Base-by-base conservation (phyloP, 805 yeast genomes). In the Komagataella mondaviorum region DNA sequence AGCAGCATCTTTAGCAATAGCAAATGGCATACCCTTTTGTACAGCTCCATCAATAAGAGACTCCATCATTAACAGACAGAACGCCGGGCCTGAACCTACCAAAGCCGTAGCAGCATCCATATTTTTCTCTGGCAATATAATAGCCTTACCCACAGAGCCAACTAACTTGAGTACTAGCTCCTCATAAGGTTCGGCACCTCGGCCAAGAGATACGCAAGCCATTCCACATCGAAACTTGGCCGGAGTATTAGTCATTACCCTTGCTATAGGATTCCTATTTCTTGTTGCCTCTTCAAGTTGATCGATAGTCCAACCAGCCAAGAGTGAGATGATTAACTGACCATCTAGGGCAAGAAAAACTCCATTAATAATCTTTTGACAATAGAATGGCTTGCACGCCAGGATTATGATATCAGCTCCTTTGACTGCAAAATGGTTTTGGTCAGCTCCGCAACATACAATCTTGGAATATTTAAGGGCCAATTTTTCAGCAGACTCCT, bases 181-280 rank as follows among this genome's bases (percentile, higher is more conserved):
- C 56, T 73, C 74, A 48, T 70, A 69, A 30, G 62, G 59, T 44
- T 68, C 70, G 17, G 81, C 82, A 8, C 66, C 67, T 2, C 66
- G 55, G 7, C 91, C 79, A 61, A 86, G 81, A 2, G 96, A 78
- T n/a, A 93, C 81, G 45, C 88, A 89, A 8, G 98, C 96, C 75
- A 91, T 88, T 50, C 98, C 99, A 58, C 83, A 80, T 20, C 97
- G 96, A 65, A 78, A 87, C 64, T 83, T 83, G 17, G 96, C 95
- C 3, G 99, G 97, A 0, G 99, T 93, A 69, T 91, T 93, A 48
- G 99, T 91, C 96, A 95, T 90, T n/a, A 95, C 95, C 55, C 96
- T 77, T 20, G 95, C 87, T 36, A 91, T 81, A 53, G 73, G 70
- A 6, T 74, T 70, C 7, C n/a, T n/a, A n/a, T n/a, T n/a, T n/a